Percentiles rank a stretch among this genome's conserved stretches.
Conservation (phyloP, 306 rosid genomes). For the Corylus heterophylla region DNA sequence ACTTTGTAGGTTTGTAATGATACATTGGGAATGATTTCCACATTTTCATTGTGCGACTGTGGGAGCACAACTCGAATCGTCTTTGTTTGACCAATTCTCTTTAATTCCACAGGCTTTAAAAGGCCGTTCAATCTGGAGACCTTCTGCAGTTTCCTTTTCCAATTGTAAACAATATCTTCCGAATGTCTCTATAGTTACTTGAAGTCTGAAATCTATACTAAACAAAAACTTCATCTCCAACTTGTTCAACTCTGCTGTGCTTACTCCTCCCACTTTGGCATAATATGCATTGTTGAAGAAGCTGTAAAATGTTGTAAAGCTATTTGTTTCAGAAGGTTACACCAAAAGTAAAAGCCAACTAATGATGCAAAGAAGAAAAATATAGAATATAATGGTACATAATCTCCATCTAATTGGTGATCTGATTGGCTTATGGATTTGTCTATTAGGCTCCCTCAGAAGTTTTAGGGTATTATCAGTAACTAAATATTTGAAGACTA, state of each 20-base stretch:
- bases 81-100: constrained; percentile 75
- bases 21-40: constrained; percentile 21
- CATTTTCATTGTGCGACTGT: constrained; percentile 66
- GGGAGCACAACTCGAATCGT: constrained; percentile 63
- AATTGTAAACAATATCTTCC: constrained; percentile 65
- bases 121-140: constrained; percentile 70
- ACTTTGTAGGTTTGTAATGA: constrained; percentile 19
- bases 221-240: constrained; percentile 88
- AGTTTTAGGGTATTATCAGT: background rate
- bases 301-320: constrained; percentile 48
- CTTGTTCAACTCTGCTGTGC: constrained; percentile 78
- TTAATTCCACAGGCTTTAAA: constrained; percentile 70
- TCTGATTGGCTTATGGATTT: background rate
- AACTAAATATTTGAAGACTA: background rate
- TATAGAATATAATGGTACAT: constrained; percentile 4
- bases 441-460: background rate
- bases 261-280: constrained; percentile 94
- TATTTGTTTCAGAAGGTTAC: constrained; percentile 7
- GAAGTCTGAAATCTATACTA: constrained; percentile 81
- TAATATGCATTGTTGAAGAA: constrained; percentile 94
- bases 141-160: constrained; percentile 66
- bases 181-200: constrained; percentile 72
- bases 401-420: background rate
- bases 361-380: background rate
- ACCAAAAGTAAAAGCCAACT: constrained; percentile 3